Evolutionary conservation across 768 basidiomycete species (phyloP).

Genomic region (Leucosporidium creatinivorum): DNA sequence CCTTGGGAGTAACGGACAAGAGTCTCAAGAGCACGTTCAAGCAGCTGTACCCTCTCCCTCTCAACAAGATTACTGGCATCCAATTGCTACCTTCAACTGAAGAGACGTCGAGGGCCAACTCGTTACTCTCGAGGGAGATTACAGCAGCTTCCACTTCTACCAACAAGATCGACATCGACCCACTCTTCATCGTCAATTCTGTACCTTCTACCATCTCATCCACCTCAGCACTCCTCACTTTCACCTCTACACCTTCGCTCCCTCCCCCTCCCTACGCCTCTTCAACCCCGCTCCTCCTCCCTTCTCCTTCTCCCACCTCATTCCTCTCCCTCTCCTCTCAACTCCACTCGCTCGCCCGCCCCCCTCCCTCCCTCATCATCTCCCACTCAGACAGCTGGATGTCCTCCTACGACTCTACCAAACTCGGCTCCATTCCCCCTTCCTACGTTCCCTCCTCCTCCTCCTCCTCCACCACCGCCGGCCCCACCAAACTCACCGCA

Average conservation of each 20-base stretch:
- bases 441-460: neutral
- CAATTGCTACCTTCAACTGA: neutral
- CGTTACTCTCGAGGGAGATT: neutral
- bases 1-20: slow-evolving; percentile 10
- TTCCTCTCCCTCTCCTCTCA: slow-evolving; percentile 17
- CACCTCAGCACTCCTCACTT: slow-evolving; percentile 19
- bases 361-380: slow-evolving; percentile 4
- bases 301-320: neutral
- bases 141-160: neutral
- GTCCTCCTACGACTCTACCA: slow-evolving; percentile 13
- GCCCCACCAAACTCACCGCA: neutral
- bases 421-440: slow-evolving; percentile 3
- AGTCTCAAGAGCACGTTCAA: slow-evolving; percentile 11
- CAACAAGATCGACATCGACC: neutral
- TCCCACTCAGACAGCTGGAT: slow-evolving; percentile 31
- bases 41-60: slow-evolving; percentile 2
- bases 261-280: slow-evolving; percentile 11
- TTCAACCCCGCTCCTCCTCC: slow-evolving; percentile 3
- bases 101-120: neutral
- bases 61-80: neutral
- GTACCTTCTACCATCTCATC: neutral
- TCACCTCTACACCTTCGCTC: slow-evolving; percentile 10
- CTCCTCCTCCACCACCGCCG: neutral
- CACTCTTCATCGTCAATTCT: neutral
- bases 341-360: slow-evolving; percentile 10